Percentiles rank a stretch among this genome's conserved stretches.
These are phyloP conservation scores for Myriosclerotinia curreyana DNA, from an alignment of 2,329 filamentous ascomycete species.

Conservation along the genomic window DNA sequence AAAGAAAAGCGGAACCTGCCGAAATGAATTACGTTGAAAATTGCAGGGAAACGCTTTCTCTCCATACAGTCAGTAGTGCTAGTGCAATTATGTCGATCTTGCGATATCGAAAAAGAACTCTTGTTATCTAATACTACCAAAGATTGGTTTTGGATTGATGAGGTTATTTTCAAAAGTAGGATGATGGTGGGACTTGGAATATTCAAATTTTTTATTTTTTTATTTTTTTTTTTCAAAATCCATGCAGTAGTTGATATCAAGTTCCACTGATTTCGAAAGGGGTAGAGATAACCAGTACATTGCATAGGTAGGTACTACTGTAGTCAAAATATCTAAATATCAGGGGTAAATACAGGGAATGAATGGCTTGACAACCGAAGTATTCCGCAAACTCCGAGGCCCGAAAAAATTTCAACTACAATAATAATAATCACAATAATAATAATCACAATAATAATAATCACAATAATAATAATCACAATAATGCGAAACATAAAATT, in stretches of 20 bases:
- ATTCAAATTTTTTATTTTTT: too few relatives aligned
- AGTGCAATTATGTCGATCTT: slow-evolving; percentile 4
- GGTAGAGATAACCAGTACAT: too few relatives aligned
- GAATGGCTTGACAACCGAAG: not conserved
- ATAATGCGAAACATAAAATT: too few relatives aligned
- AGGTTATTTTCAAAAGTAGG: not conserved
- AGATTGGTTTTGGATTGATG: not conserved
- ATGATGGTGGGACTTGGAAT: not conserved
- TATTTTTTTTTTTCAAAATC: too few relatives aligned
- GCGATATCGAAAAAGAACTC: not conserved
- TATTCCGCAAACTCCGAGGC: not conserved
- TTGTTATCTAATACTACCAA: not conserved
- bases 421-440: too few relatives aligned
- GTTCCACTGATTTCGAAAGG: not conserved
- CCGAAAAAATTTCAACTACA: too few relatives aligned
- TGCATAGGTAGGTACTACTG: not conserved
- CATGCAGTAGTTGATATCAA: not conserved
- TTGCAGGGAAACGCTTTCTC: too few relatives aligned
- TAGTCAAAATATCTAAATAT: not conserved
- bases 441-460: too few relatives aligned
- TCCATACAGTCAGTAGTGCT: too few relatives aligned
- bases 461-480: too few relatives aligned
- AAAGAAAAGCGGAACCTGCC: too few relatives aligned
- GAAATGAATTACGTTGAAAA: too few relatives aligned
- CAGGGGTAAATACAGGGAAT: not conserved